A percentile compares a stretch with the other conserved stretches of the same genome.
phyloP scores from a whole-genome alignment of 202 grass and related monocot species.

The Musa balbisiana region DNA sequence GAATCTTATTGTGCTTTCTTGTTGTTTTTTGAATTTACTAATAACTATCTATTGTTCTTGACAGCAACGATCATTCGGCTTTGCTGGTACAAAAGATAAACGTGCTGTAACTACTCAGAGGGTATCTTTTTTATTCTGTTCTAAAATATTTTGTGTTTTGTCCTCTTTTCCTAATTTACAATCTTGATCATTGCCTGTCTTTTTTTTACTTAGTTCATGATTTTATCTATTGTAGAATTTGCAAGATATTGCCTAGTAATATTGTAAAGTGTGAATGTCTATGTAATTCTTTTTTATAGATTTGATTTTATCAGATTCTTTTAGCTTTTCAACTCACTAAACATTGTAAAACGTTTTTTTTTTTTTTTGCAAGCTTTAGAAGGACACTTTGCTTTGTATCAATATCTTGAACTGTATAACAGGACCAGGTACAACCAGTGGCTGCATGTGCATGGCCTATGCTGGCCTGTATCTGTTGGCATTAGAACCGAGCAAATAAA shows the following conservation, averaged over 20 bases:
- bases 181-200: not conserved
- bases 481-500: too few relatives aligned
- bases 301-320: not conserved
- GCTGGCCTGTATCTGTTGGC: too few relatives aligned
- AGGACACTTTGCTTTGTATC: too few relatives aligned
- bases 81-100: slow-evolving; percentile 99
- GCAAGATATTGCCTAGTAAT: not conserved
- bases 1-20: slow-evolving; percentile 8
- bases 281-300: not conserved
- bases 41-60: slow-evolving; percentile 29
- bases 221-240: not conserved
- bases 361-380: not conserved
- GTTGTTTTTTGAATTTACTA: slow-evolving; percentile 24
- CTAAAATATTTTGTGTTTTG: not conserved
- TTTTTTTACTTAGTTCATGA: not conserved
- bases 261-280: not conserved
- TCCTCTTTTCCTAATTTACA: not conserved
- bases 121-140: slow-evolving; percentile 30
- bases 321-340: too few relatives aligned
- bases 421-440: too few relatives aligned
- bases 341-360: too few relatives aligned
- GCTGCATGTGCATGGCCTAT: too few relatives aligned
- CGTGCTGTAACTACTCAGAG: slow-evolving; percentile 72
- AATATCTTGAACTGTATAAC: too few relatives aligned
- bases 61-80: slow-evolving; percentile 78